Conservation (phyloP, 1,284 basidiomycete genomes). For the Ustilago lituana region DNA sequence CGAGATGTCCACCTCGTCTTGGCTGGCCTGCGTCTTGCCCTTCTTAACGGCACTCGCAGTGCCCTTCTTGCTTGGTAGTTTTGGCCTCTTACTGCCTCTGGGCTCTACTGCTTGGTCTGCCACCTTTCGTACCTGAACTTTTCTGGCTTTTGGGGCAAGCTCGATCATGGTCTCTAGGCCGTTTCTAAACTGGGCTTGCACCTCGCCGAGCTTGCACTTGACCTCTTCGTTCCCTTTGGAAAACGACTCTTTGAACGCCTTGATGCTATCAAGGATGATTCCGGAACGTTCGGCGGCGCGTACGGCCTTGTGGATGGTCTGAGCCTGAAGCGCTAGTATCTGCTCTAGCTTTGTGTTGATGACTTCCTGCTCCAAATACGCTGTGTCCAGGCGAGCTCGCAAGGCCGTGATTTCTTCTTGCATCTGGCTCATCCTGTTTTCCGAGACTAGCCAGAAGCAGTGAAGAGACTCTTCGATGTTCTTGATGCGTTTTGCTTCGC, state of each 20-base stretch:
- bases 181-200: conserved; percentile 11
- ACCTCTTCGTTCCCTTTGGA: conserved; percentile 5
- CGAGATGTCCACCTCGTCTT: neutral
- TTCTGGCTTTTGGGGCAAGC: neutral
- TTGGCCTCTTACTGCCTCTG: conserved; percentile 7
- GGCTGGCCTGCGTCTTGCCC: conserved; percentile 5
- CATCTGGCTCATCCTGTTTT: conserved; percentile 15
- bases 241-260: conserved; percentile 16
- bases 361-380: conserved; percentile 7
- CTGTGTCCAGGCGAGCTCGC: neutral
- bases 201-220: conserved; percentile 13
- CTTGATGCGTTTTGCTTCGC: conserved; percentile 2
- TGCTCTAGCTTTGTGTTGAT: conserved; percentile 1
- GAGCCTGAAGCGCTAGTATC: conserved; percentile 18
- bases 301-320: conserved; percentile 16
- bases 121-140: neutral
- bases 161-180: conserved; percentile 11
- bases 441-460: conserved; percentile 29
- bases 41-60: conserved; percentile 10
- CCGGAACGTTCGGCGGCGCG: conserved; percentile 17
- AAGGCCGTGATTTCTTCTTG: conserved; percentile 15
- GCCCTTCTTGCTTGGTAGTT: conserved; percentile 14
- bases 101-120: neutral
- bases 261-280: conserved; percentile 19
- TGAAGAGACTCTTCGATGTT: conserved; percentile 20